These are phyloP conservation scores for Phaeodactylum tricornutum DNA, from an alignment of 108 stramenopile genomes.

Conservation along the genomic window DNA sequence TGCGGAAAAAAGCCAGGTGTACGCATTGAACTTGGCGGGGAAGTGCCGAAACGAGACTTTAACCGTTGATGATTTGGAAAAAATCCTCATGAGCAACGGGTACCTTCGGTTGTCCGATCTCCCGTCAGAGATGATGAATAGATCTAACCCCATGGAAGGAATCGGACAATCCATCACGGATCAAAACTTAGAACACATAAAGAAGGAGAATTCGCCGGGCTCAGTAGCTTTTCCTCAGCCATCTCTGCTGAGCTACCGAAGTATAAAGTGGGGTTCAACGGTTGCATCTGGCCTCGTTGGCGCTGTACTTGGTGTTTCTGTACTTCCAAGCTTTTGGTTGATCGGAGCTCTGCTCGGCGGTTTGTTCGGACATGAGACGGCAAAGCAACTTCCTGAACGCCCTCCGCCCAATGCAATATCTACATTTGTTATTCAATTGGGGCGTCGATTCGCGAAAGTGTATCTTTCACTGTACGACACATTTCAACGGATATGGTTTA, in stretches of 20 bases:
- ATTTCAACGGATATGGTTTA: slow-evolving; percentile 23
- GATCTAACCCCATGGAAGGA: not conserved
- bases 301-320: slow-evolving; percentile 18
- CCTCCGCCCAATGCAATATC: slow-evolving; percentile 2
- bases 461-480: slow-evolving; percentile 23
- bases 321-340: slow-evolving; percentile 49
- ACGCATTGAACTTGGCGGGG: too few species aligned
- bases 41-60: slow-evolving; percentile 1
- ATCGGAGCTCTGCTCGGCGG: slow-evolving; percentile 33
- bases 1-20: too few species aligned
- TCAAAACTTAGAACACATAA: not conserved
- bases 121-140: not conserved
- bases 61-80: slow-evolving; percentile 11
- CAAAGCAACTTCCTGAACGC: slow-evolving; percentile 7
- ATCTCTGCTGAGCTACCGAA: slow-evolving; percentile 14
- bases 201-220: not conserved
- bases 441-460: slow-evolving; percentile 15
- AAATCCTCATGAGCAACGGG: slow-evolving; percentile 5
- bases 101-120: slow-evolving; percentile 10
- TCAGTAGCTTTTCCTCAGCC: slow-evolving; percentile 53
- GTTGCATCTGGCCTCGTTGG: slow-evolving; percentile 22
- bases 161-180: not conserved
- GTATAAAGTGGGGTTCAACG: slow-evolving; percentile 21
- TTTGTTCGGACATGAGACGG: slow-evolving; percentile 33
- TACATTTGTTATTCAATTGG: slow-evolving; percentile 6